Evolutionary conservation across 2,329 filamentous ascomycete species (phyloP), one percentile per base, ranked within the genome.

Genomic region (Paecilomyces sp.): DNA sequence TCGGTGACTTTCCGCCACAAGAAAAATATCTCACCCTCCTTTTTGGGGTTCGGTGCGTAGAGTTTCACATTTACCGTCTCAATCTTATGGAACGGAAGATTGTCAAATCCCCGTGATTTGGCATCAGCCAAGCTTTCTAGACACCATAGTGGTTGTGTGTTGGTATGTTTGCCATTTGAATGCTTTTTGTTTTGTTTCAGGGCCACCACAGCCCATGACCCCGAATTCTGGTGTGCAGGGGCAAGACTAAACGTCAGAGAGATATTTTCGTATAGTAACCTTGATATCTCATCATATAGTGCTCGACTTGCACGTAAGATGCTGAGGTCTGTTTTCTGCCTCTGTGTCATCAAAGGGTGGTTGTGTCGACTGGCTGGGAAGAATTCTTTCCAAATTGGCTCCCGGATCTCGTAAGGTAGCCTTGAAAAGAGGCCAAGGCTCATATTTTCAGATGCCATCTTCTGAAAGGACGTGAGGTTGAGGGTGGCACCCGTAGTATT

Each of bases 361-460:
- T 13, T 18, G 25, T 54, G 25, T 54, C 41, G n/a, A 22, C 24
- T 22, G 30, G 33, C 51, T n/a, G 61, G 61, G 33, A 60, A 54
- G 31, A 62, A 60, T 13, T 60, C 31, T 25, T 57, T 24, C 61
- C 61, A 62, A 28, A 62, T 60, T 22, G 54, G 56, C 50, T 58
- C 50, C 2, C 61, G 61, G 18, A 62, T 41, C 33, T 62, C 61
- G 56, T 57, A 60, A 24, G 61, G 61, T 13, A 62, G 36, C 51
- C 31, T 54, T 54, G 56, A 58, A 31, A 62, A 41, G 25, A 41
- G 24, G 9, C 61, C 61, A 31, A 54, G 55, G 18, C 54, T 25
- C 18, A 24, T 51, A 36, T 55, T 28, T 41, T 55, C 30, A 3
- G 18, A 30, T 25, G 28, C 34, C 24, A 55, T 58, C 34, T 18